Evolutionary conservation across 441 rosid species (phyloP), one percentile per base, ranked within the genome.

Genomic region (Euphorbia corollata): DNA sequence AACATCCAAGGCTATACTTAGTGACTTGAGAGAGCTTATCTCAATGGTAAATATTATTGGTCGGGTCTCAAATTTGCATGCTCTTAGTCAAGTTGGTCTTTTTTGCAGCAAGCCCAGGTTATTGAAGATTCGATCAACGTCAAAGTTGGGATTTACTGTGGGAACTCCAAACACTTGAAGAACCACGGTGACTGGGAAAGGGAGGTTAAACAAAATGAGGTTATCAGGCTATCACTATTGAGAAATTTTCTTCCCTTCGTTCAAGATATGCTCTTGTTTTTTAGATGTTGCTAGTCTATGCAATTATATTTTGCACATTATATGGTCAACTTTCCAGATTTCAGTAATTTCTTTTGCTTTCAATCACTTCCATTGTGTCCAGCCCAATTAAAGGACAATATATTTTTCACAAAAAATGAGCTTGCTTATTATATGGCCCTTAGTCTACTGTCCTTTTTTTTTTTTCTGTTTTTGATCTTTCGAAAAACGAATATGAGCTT

Each of bases 61-160:
- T 9, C 11, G 61, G 43, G 19, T 77, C 22, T n/a, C 45, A 13
- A 10, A 48, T 56, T 34, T 38, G 71, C 32, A 30, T 30, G 39
- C 54, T 63, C 43, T 73, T 32, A 73, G 57, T 71, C n/a, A 53
- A 65, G 30, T 73, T 64, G 68, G 38, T 59, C 58, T 67, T 13
- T 11, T 66, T 65, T 82, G 77, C 71, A 93, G 99, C 99, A 93
- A 93, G 91, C 96, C 48, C 78, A 73, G 75, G 99, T 91, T 71
- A 86, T 93, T 69, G 89, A 86, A 69, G 82, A 83, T 64, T 85
- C 97, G 57, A 68, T 72, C 62, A 80, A 86, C 78, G 82, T 91
- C 68, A 94, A 84, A 80, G 97, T 94, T 43, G 91, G 87, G 59
- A 73, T 71, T 63, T 83, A 81, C 66, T 84, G 83, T 61, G 96